Conservation (phyloP, 2,329 filamentous ascomycete genomes). For the Lomentospora prolificans region DNA sequence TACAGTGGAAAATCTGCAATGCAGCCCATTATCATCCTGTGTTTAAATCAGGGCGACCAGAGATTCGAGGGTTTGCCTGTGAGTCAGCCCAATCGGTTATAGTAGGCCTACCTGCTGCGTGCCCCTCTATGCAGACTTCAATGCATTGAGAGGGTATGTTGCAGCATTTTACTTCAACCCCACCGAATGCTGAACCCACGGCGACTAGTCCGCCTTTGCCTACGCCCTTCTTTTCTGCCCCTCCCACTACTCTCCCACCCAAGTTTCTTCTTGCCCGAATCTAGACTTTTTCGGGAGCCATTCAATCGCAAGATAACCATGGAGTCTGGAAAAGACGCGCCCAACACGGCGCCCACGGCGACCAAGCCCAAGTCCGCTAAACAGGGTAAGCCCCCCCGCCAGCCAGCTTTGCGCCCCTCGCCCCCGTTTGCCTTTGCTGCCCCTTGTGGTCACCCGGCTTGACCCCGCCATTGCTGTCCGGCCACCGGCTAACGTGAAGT, state of each 20-base stretch:
- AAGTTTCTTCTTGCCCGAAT: neutral
- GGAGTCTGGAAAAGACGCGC: constrained; percentile 6
- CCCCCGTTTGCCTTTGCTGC: neutral
- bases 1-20: constrained; percentile 5
- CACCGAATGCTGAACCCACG: constrained; percentile 7
- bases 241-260: constrained; percentile 3
- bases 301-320: constrained; percentile 7
- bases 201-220: constrained; percentile 8
- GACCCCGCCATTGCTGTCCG: neutral
- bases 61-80: neutral
- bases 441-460: neutral
- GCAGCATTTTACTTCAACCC: constrained; percentile 7
- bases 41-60: neutral
- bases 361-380: constrained; percentile 7
- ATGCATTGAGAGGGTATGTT: constrained; percentile 5
- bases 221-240: constrained; percentile 9
- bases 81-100: constrained; percentile 7
- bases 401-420: neutral
- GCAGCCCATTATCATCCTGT: neutral
- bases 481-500: neutral
- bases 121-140: constrained; percentile 7
- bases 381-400: constrained; percentile 1
- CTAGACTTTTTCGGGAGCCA: constrained; percentile 2
- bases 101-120: neutral
- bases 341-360: constrained; percentile 3